These are phyloP conservation scores for Lachnellula occidentalis DNA, from an alignment of 2,329 filamentous ascomycete genomes.

Conservation along the genomic window DNA sequence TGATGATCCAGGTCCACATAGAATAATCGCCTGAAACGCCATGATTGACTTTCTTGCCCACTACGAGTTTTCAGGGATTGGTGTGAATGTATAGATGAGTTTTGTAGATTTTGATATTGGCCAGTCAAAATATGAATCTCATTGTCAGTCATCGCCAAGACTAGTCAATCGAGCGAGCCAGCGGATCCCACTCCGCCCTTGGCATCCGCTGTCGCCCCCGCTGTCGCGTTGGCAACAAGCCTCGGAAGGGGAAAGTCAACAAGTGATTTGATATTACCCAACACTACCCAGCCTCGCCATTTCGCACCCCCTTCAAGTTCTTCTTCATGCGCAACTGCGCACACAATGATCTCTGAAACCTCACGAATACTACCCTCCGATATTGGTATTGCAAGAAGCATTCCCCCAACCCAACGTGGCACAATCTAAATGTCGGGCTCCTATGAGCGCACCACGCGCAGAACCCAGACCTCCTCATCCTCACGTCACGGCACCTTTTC, in stretches of 20 bases:
- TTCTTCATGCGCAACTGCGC: background rate
- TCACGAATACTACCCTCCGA: background rate
- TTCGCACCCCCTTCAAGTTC: background rate
- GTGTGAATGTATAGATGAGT: background rate
- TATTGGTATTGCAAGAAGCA: slow-evolving; percentile 12
- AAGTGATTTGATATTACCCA: background rate
- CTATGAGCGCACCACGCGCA: slow-evolving; percentile 40
- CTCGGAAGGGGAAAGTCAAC: slow-evolving; percentile 6
- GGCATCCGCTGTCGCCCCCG: slow-evolving; percentile 3
- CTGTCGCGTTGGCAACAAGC: slow-evolving; percentile 6
- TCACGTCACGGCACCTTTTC: slow-evolving; percentile 58
- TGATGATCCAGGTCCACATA: slow-evolving; percentile 77
- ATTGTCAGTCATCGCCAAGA: slow-evolving; percentile 8
- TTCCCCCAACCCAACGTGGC: background rate
- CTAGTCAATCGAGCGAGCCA: slow-evolving; percentile 8
- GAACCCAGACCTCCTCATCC: slow-evolving; percentile 46
- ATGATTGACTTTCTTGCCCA: background rate
- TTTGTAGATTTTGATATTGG: background rate
- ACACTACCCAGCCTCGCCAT: slow-evolving; percentile 11
- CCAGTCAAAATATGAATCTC: background rate
- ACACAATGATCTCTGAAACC: slow-evolving; percentile 13
- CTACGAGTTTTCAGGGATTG: background rate
- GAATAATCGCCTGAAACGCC: slow-evolving; percentile 75
- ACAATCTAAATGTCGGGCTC: slow-evolving; percentile 54
- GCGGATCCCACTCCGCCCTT: slow-evolving; percentile 1